phyloP scores from a whole-genome alignment of 495 filamentous ascomycete genomes.

The Astrocystis sublimbata region DNA sequence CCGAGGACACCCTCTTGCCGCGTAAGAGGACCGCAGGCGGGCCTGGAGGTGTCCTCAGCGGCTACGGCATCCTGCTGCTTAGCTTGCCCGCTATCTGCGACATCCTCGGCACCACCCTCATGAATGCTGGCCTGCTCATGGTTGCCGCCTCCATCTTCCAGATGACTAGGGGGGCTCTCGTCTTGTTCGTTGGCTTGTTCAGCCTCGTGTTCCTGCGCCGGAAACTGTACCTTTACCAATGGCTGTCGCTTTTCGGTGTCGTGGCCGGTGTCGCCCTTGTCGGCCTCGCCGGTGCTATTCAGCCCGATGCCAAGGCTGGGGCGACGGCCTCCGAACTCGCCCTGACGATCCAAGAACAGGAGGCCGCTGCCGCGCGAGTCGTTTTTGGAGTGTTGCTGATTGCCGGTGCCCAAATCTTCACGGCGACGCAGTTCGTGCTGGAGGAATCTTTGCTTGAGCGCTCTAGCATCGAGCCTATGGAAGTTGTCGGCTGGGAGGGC shows the following conservation, averaged over 20 bases:
- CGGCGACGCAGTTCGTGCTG: conserved; percentile 90
- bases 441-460: conserved; percentile 94
- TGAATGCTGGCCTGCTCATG: conserved; percentile 93
- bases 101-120: conserved; percentile 90
- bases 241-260: conserved; percentile 82
- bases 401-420: conserved; percentile 93
- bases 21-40: conserved; percentile 30
- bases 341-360: conserved; percentile 26
- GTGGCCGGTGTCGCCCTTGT: conserved; percentile 87
- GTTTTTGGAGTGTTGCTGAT: conserved; percentile 85
- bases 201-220: conserved; percentile 86
- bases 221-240: conserved; percentile 78
- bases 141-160: conserved; percentile 96
- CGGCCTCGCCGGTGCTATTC: conserved; percentile 82
- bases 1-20: conserved; percentile 45
- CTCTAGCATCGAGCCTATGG: conserved; percentile 83
- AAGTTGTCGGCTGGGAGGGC: conserved; percentile 95
- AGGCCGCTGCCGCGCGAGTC: conserved; percentile 64
- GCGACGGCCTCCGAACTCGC: conserved; percentile 23
- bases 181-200: conserved; percentile 93
- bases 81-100: conserved; percentile 90
- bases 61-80: conserved; percentile 73
- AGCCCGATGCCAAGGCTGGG: conserved; percentile 59
- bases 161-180: conserved; percentile 93
- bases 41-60: conserved; percentile 60